phyloP scores from a whole-genome alignment of 2,329 filamentous ascomycete species.

The Cercospora sp. region DNA sequence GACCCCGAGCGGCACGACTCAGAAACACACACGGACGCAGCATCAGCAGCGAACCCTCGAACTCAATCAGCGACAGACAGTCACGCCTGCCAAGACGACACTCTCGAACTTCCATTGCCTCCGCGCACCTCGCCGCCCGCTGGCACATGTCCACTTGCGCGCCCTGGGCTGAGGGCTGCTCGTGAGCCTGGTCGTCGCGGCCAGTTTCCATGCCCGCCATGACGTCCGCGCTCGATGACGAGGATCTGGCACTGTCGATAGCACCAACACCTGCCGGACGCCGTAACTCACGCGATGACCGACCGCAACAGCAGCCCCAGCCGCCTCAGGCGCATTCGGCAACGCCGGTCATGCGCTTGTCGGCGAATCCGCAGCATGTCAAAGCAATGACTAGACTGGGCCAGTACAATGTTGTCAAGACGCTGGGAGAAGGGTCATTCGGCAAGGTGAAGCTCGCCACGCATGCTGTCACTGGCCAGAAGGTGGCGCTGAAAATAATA shows the following conservation, averaged over 20 bases:
- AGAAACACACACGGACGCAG: neutral
- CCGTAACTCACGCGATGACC: slow-evolving; percentile 32
- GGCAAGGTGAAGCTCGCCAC: slow-evolving; percentile 97
- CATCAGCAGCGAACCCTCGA: neutral
- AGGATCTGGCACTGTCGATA: slow-evolving; percentile 45
- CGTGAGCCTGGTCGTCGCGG: slow-evolving; percentile 17
- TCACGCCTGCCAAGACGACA: neutral
- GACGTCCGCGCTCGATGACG: slow-evolving; percentile 44
- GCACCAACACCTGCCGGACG: slow-evolving; percentile 29
- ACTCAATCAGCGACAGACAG: slow-evolving; percentile 4
- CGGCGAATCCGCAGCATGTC: slow-evolving; percentile 38
- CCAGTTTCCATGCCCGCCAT: slow-evolving; percentile 30
- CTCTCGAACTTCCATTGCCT: neutral
- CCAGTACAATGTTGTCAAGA: slow-evolving; percentile 86
- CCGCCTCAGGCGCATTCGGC: slow-evolving; percentile 27
- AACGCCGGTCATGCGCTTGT: slow-evolving; percentile 27
- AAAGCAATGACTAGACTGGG: slow-evolving; percentile 63
- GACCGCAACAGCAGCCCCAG: slow-evolving; percentile 35
- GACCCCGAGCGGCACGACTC: neutral
- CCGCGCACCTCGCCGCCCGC: neutral
- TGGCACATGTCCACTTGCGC: slow-evolving; percentile 3
- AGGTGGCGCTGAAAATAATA: slow-evolving; percentile 98
- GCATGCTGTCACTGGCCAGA: slow-evolving; percentile 86
- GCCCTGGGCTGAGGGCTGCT: slow-evolving; percentile 9
- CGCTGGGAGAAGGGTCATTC: slow-evolving; percentile 93